Evolutionary conservation across 2,329 filamentous ascomycete species (phyloP).

Genomic region (Macrophomina pseudophaseolina): DNA sequence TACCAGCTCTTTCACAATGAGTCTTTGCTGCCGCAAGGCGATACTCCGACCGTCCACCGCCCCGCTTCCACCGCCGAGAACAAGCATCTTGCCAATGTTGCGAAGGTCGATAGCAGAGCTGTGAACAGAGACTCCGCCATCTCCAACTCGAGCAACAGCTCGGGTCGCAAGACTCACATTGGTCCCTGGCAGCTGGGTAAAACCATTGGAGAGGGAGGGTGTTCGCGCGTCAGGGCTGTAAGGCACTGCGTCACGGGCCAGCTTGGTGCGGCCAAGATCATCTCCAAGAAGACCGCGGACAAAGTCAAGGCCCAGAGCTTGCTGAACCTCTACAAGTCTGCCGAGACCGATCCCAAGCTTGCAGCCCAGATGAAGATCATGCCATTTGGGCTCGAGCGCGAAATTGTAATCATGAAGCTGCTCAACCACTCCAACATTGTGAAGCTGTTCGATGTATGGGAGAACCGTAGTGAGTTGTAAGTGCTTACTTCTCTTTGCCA

Average conservation of each 20-base stretch:
- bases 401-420: constrained; percentile 96
- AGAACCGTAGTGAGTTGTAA: constrained; percentile 93
- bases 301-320: constrained; percentile 85
- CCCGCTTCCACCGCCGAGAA: constrained; percentile 45
- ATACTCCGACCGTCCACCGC: constrained; percentile 47
- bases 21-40: constrained; percentile 50
- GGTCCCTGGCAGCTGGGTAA: constrained; percentile 93
- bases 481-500: constrained; percentile 38
- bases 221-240: constrained; percentile 83
- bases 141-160: constrained; percentile 58
- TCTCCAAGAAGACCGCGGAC: constrained; percentile 78
- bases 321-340: constrained; percentile 78
- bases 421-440: constrained; percentile 96
- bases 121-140: constrained; percentile 59
- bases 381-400: constrained; percentile 87
- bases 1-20: constrained; percentile 48
- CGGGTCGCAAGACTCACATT: constrained; percentile 72
- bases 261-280: constrained; percentile 91
- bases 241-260: constrained; percentile 80
- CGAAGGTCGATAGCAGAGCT: constrained; percentile 52
- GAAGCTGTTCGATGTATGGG: constrained; percentile 95
- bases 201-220: constrained; percentile 87
- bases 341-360: constrained; percentile 61
- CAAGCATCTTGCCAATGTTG: constrained; percentile 59
- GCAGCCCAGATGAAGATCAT: constrained; percentile 68